phyloP scores from a whole-genome alignment of 2,329 filamentous ascomycete species.

The Westerdykella sp. region DNA sequence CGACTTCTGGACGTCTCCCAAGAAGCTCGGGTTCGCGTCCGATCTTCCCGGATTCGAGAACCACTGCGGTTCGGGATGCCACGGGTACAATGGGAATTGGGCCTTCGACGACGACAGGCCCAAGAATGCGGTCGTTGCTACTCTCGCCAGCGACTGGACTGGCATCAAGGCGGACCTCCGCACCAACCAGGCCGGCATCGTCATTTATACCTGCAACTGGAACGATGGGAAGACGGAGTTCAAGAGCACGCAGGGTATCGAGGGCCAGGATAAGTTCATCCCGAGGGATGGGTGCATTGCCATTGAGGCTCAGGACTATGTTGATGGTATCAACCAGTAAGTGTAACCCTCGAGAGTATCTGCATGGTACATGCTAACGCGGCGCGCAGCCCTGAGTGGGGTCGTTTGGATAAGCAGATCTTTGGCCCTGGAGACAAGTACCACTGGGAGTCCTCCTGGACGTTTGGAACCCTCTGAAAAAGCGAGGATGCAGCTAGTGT shows the following conservation, averaged over 20 bases:
- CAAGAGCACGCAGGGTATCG: conserved; percentile 28
- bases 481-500: background rate
- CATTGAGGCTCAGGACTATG: conserved; percentile 31
- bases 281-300: conserved; percentile 31
- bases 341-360: conserved; percentile 5
- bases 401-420: conserved; percentile 26
- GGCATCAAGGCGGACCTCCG: conserved; percentile 29
- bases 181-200: conserved; percentile 29
- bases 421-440: conserved; percentile 28
- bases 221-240: conserved; percentile 32
- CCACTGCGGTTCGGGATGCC: conserved; percentile 30
- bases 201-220: conserved; percentile 33
- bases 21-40: conserved; percentile 27
- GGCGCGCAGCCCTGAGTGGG: conserved; percentile 28
- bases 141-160: conserved; percentile 24
- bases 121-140: conserved; percentile 19
- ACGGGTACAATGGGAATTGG: conserved; percentile 32
- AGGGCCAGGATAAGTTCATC: conserved; percentile 26
- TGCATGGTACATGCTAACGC: conserved; percentile 11
- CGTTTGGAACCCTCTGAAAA: conserved; percentile 22
- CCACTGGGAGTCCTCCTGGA: conserved; percentile 30
- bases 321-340: conserved; percentile 33
- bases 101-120: conserved; percentile 23
- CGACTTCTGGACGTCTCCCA: conserved; percentile 29
- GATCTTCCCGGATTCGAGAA: conserved; percentile 20